Conservation (phyloP, 371 early-diverging fungal genomes). For the Globomyces sp. region DNA sequence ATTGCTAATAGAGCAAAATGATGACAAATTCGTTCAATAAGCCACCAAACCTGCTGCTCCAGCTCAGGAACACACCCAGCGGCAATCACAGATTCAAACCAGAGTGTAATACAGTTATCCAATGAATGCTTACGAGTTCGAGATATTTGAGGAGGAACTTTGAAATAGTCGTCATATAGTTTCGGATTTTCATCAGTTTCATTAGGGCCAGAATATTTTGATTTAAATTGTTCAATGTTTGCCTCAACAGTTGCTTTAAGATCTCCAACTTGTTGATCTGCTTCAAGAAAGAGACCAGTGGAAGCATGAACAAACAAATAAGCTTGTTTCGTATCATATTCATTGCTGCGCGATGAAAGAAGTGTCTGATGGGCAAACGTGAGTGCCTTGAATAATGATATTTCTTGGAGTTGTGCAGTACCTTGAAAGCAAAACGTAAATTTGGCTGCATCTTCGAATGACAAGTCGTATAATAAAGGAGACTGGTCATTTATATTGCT, state of each 20-base stretch:
- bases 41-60: constrained; percentile 63
- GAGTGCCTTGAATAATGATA: constrained; percentile 52
- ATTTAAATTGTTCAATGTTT: constrained; percentile 1
- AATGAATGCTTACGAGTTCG: constrained; percentile 53
- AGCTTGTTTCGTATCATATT: constrained; percentile 61
- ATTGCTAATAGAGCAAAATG: constrained; percentile 76
- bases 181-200: background rate
- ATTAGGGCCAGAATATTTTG: background rate
- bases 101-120: constrained; percentile 63
- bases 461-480: constrained; percentile 49
- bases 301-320: constrained; percentile 70
- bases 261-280: constrained; percentile 58
- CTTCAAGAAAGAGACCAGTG: constrained; percentile 68
- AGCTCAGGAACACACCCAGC: constrained; percentile 65
- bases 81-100: constrained; percentile 65
- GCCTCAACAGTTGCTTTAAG: constrained; percentile 7
- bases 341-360: constrained; percentile 16
- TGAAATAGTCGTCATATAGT: constrained; percentile 19
- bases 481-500: constrained; percentile 71
- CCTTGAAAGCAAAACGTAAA: constrained; percentile 43
- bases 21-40: constrained; percentile 64
- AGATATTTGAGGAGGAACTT: constrained; percentile 28
- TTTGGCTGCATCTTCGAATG: constrained; percentile 61
- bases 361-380: constrained; percentile 45
- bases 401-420: constrained; percentile 16